Percentiles rank a stretch among this genome's conserved stretches.
Evolutionary conservation across 305 asterid genomes (phyloP).

Genomic region (Withania somnifera): DNA sequence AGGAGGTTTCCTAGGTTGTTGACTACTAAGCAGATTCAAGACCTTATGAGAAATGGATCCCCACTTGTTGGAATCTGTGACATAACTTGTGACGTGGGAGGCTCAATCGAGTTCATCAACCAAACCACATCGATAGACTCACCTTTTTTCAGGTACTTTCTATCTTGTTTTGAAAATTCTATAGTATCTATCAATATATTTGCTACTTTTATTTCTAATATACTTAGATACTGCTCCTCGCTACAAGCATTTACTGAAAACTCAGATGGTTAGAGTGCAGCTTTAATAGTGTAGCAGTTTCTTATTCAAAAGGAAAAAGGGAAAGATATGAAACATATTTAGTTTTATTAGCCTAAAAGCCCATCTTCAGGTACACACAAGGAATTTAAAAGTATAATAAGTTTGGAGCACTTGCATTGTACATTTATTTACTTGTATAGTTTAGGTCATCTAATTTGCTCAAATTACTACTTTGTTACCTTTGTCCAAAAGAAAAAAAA

Average conservation of each 20-base stretch:
- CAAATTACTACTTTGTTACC: neutral
- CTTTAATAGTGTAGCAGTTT: neutral
- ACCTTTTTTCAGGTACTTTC: slow-evolving; percentile 74
- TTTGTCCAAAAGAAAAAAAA: too few species aligned
- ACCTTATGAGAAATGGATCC: slow-evolving; percentile 46
- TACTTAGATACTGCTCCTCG: neutral
- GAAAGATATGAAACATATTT: neutral
- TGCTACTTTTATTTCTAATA: neutral
- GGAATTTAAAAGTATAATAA: neutral
- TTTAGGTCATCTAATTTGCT: neutral
- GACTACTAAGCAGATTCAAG: slow-evolving; percentile 60
- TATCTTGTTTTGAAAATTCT: neutral
- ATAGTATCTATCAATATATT: neutral
- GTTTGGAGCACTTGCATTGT: neutral
- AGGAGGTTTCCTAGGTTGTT: slow-evolving; percentile 71
- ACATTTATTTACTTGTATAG: neutral
- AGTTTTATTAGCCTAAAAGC: neutral
- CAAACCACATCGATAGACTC: slow-evolving; percentile 70
- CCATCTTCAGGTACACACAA: neutral
- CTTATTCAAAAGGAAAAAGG: neutral
- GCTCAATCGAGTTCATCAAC: slow-evolving; percentile 77
- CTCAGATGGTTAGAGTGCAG: neutral
- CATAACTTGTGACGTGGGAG: slow-evolving; percentile 85
- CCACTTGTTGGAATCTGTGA: slow-evolving; percentile 86
- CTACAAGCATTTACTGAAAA: neutral